Evolutionary conservation across 192 early-diverging fungal species (phyloP), one percentile per base, ranked within the genome.

Genomic region (Coemansia asiatica): DNA sequence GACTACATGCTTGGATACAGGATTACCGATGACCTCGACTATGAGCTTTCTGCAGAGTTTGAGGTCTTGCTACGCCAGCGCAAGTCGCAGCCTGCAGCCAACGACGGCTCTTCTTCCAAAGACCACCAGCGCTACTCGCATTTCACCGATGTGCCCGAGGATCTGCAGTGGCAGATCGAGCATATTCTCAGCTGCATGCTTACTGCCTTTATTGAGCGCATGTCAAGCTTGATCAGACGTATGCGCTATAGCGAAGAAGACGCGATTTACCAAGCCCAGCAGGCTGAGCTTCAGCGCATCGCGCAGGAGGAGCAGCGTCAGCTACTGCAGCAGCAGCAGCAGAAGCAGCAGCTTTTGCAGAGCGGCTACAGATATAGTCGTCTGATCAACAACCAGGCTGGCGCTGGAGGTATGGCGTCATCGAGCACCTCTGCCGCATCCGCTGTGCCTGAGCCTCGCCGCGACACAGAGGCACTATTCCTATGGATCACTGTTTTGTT

Each of bases 231-330:
- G 26, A 70, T 91, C 29, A 73, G 86, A 46, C 78, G 85, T 40
- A 83, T 90, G 68, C 85, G 86, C 56, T 85, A 89, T 55, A 84
- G 72, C 58, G 90, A 93, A 60, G 91, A 93, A 54, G 91, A 92
- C 63, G 76, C 77, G 7, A 73, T 84, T n/a, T 72, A 73, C 58
- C 72, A 72, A 54, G 75, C 73, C 6, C 72, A 81, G 61, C 72
- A 72, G 68, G 44, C 61, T 3, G 74, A 74, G 62, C 46, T 64
- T 51, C 67, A 67, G 56, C 73, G 79, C 13, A 31, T 31, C 25
- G 59, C 60, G 2, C 72, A 67, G 53, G 77, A 79, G 55, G 71
- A 79, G 59, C 68, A 79, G 62, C 71, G 72, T 28, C 68, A 68
- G 56, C 12, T 40, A 19, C 58, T 60, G 0, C 29, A 16, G 55